phyloP scores from a whole-genome alignment of 2,329 filamentous ascomycete species.

The Penicillium sp. region DNA sequence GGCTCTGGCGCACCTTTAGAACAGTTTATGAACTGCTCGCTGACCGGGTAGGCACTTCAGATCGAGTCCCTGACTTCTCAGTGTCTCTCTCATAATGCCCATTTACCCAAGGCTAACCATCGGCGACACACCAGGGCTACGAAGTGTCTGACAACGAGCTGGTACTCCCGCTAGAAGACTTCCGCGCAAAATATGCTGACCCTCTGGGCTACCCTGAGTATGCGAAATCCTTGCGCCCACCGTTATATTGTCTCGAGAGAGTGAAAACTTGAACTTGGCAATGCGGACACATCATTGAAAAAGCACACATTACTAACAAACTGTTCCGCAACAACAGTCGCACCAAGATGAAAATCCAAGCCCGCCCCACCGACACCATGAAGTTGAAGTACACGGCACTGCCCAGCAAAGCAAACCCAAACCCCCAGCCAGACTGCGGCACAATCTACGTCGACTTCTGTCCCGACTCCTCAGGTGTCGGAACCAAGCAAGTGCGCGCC shows the following conservation, averaged over 20 bases:
- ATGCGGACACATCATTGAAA: neutral
- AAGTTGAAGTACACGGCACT: constrained; percentile 77
- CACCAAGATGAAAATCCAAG: constrained; percentile 80
- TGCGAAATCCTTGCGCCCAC: constrained; percentile 33
- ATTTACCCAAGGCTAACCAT: constrained; percentile 23
- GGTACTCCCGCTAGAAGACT: constrained; percentile 79
- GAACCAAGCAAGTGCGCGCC: constrained; percentile 85
- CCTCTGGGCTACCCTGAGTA: constrained; percentile 75
- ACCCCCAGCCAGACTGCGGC: constrained; percentile 73
- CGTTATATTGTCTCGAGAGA: neutral
- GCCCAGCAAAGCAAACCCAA: constrained; percentile 66
- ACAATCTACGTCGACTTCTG: constrained; percentile 94
- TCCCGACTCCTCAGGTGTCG: constrained; percentile 68
- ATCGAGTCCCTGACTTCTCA: neutral
- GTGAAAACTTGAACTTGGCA: constrained; percentile 10
- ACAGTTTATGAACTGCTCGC: constrained; percentile 94
- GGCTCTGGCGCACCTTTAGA: constrained; percentile 90
- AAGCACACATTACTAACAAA: constrained; percentile 12
- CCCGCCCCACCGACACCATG: constrained; percentile 81
- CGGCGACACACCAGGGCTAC: constrained; percentile 68
- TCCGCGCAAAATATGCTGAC: constrained; percentile 70
- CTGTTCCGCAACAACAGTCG: constrained; percentile 57
- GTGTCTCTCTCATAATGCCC: neutral
- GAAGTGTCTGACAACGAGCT: constrained; percentile 87
- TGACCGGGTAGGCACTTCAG: constrained; percentile 67